Evolutionary conservation across 2,329 filamentous ascomycete species (phyloP).

Genomic region (Cladorrhinum sp.): DNA sequence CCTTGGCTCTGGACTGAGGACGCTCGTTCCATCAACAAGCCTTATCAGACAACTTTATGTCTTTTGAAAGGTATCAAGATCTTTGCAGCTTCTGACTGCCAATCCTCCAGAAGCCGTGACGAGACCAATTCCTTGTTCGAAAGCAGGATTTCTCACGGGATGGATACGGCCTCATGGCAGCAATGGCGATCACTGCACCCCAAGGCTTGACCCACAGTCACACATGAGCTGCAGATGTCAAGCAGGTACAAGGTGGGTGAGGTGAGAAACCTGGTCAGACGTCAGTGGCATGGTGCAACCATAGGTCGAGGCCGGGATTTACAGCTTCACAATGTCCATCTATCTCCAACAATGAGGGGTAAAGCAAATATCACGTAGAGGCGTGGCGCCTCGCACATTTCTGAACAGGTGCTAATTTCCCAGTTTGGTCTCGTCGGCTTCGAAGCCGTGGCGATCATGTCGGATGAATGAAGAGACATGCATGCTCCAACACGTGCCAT

Average conservation of each 20-base stretch:
- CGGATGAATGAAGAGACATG: conserved; percentile 22
- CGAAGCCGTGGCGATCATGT: conserved; percentile 19
- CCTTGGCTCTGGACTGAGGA: not conserved
- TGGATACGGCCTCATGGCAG: conserved; percentile 12
- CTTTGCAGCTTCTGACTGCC: conserved; percentile 1
- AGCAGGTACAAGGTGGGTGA: conserved; percentile 24
- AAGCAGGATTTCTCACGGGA: not conserved
- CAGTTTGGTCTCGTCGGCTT: conserved; percentile 10
- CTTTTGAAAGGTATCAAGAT: not conserved
- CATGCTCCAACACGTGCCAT: conserved; percentile 23
- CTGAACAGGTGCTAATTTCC: conserved; percentile 13
- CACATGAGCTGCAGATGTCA: conserved; percentile 23
- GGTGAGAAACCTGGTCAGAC: conserved; percentile 26
- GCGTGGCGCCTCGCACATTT: conserved; percentile 18
- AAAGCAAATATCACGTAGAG: conserved; percentile 4
- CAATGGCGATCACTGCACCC: conserved; percentile 18
- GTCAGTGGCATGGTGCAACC: conserved; percentile 19
- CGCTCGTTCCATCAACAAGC: not conserved
- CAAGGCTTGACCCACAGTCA: conserved; percentile 9
- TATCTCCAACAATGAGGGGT: conserved; percentile 24
- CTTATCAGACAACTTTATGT: not conserved
- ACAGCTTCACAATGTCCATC: conserved; percentile 20
- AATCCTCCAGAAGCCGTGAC: not conserved
- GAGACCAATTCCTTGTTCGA: conserved; percentile 3
- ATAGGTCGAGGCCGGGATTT: conserved; percentile 16